Base-by-base conservation (phyloP, 192 early-diverging fungal genomes). In the Umbelopsis vinacea region DNA sequence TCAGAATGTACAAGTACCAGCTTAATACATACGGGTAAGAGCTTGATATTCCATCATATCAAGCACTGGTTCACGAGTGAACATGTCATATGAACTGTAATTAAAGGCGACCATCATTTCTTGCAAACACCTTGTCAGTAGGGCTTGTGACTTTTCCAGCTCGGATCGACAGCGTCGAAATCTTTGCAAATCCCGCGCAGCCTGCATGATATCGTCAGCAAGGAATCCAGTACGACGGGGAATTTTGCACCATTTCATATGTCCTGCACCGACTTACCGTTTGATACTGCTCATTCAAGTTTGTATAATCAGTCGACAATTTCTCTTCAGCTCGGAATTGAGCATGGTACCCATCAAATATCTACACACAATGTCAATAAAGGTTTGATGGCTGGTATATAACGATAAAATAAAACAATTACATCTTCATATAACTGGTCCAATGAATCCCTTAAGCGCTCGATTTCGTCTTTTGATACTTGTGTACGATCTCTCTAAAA, bases 31-130 rank as follows among this genome's bases (percentile, higher is more conserved):
- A 63, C 57, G 29, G 33, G 23, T 63, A 3, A 63, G 57, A 19
- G 57, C 26, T 63, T 63, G 57, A n/a, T 37, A 63, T 5, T 63
- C 57, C 57, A 63, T 63, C 57, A 63, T 63, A 26, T 63, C 57
- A 0, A 26, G 24, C 57, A 63, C 26, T 19, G 57, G 57, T 37
- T 26, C 57, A 19, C 57, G 57, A 4, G 29, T 37, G 33, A 63
- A 63, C 57, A 63, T 63, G 57, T 63, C 57, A 14, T 37, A 63
- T 33, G 57, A 37, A 63, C 35, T 63, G 33, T 63, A 63, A 63
- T 63, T 35, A 12, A 63, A 14, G 12, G 57, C 57, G 35, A 37
- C 29, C 33, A 63, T 37, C 6, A 63, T 26, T 11, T 63, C 57
- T 37, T 63, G 57, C 11, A 63, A 29, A 14, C 57, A 63, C 57